phyloP scores from a whole-genome alignment of 2,329 filamentous ascomycete species.

The Alternaria viburni region DNA sequence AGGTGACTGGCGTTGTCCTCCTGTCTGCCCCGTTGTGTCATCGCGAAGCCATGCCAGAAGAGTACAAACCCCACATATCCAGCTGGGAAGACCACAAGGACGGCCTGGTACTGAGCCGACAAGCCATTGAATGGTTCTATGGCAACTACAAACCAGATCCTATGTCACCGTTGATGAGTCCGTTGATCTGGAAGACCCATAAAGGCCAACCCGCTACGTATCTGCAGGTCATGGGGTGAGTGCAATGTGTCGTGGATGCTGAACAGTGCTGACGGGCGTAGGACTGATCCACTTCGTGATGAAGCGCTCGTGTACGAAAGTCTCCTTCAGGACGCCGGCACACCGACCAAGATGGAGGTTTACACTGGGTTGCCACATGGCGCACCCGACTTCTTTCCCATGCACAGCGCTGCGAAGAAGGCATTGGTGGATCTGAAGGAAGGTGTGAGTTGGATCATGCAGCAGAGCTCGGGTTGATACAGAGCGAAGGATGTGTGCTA shows the following conservation, averaged over 20 bases:
- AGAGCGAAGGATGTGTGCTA: not conserved
- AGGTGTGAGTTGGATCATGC: conserved; percentile 48
- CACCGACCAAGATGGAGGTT: conserved; percentile 43
- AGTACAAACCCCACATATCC: not conserved
- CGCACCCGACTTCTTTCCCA: conserved; percentile 46
- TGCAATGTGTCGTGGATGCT: not conserved
- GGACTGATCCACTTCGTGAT: not conserved
- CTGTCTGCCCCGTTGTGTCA: not conserved
- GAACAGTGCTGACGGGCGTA: not conserved
- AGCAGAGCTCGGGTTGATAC: conserved; percentile 9
- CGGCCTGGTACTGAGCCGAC: not conserved
- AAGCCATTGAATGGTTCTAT: not conserved
- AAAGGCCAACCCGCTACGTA: conserved; percentile 54
- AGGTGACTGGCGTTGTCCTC: not conserved
- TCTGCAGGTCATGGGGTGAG: conserved; percentile 56
- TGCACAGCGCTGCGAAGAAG: conserved; percentile 31
- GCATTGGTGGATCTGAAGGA: conserved; percentile 36
- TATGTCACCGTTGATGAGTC: conserved; percentile 32
- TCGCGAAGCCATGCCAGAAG: not conserved
- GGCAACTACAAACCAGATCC: conserved; percentile 41
- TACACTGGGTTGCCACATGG: conserved; percentile 54
- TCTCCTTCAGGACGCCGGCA: not conserved
- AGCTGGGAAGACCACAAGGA: not conserved
- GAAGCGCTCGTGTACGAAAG: conserved; percentile 15
- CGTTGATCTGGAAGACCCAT: conserved; percentile 27